Conservation (phyloP, 495 filamentous ascomycete genomes). For the Aspergillus leporis region DNA sequence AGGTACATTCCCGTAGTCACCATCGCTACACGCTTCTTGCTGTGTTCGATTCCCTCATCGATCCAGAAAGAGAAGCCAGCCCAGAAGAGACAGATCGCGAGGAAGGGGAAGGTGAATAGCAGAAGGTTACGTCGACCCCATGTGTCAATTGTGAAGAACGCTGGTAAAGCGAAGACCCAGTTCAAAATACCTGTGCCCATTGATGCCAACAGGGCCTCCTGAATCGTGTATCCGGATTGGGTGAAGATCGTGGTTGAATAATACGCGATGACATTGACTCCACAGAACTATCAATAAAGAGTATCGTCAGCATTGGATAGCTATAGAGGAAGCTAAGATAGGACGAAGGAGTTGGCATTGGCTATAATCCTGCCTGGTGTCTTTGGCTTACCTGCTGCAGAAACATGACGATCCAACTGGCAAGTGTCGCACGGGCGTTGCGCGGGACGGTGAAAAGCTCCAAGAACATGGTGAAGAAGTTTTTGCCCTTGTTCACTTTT, state of each 20-base stretch:
- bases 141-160: slow-evolving; percentile 68
- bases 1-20: slow-evolving; percentile 54
- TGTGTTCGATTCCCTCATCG: slow-evolving; percentile 25
- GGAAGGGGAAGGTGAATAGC: slow-evolving; percentile 64
- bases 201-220: slow-evolving; percentile 54
- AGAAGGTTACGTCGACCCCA: slow-evolving; percentile 64
- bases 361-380: not conserved
- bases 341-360: not conserved
- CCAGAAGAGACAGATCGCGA: slow-evolving; percentile 57
- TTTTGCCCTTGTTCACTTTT: slow-evolving; percentile 44
- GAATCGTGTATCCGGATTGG: slow-evolving; percentile 44
- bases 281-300: slow-evolving; percentile 34
- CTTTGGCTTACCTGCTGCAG: slow-evolving; percentile 37
- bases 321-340: too few relatives aligned
- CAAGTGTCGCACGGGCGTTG: slow-evolving; percentile 54
- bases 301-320: not conserved
- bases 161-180: slow-evolving; percentile 65
- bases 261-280: slow-evolving; percentile 55
- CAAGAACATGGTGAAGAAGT: slow-evolving; percentile 49
- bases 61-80: slow-evolving; percentile 62
- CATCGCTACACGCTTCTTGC: slow-evolving; percentile 44
- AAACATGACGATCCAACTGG: slow-evolving; percentile 53
- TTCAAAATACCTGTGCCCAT: slow-evolving; percentile 67
- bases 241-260: slow-evolving; percentile 59
- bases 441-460: slow-evolving; percentile 57